Conservation (phyloP, 2,329 filamentous ascomycete genomes). For the Reticulascus tulasneorum region DNA sequence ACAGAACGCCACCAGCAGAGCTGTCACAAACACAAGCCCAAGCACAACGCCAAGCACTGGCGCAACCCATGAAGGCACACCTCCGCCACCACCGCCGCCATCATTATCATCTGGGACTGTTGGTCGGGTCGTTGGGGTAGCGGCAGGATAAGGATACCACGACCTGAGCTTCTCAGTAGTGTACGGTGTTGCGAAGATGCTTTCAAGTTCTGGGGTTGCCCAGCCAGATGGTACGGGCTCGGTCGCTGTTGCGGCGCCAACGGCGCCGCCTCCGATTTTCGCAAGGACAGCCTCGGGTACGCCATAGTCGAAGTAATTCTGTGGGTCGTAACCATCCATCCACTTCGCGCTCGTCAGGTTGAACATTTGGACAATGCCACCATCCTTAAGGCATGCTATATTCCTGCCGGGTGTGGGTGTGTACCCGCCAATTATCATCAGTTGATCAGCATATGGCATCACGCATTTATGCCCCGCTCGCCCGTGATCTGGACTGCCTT, state of each 20-base stretch:
- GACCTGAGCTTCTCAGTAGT: conserved; percentile 50
- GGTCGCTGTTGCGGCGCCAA: conserved; percentile 67
- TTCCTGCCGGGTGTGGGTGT: conserved; percentile 23
- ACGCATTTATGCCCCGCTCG: conserved; percentile 74
- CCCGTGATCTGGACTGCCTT: conserved; percentile 43
- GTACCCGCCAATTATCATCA: conserved; percentile 73
- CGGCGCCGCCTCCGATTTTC: conserved; percentile 63
- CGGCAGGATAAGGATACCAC: conserved; percentile 56
- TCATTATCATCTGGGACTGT: conserved; percentile 4
- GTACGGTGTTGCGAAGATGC: conserved; percentile 54
- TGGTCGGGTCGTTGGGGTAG: conserved; percentile 22
- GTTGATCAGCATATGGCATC: conserved; percentile 72
- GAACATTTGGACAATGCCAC: conserved; percentile 60
- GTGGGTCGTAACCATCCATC: conserved; percentile 66
- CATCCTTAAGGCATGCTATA: conserved; percentile 42
- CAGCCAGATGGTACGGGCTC: conserved; percentile 58
- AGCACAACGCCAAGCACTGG: conserved; percentile 61
- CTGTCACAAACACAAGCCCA: conserved; percentile 52
- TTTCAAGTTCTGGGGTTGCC: conserved; percentile 41
- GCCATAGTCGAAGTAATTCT: conserved; percentile 59
- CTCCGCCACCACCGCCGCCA: conserved; percentile 20
- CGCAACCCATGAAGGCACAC: conserved; percentile 53
- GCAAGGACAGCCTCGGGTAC: conserved; percentile 62
- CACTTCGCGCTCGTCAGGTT: conserved; percentile 68
- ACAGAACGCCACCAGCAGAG: conserved; percentile 45